phyloP scores from a whole-genome alignment of 139 green algal species.

The Haematococcus sp. region DNA sequence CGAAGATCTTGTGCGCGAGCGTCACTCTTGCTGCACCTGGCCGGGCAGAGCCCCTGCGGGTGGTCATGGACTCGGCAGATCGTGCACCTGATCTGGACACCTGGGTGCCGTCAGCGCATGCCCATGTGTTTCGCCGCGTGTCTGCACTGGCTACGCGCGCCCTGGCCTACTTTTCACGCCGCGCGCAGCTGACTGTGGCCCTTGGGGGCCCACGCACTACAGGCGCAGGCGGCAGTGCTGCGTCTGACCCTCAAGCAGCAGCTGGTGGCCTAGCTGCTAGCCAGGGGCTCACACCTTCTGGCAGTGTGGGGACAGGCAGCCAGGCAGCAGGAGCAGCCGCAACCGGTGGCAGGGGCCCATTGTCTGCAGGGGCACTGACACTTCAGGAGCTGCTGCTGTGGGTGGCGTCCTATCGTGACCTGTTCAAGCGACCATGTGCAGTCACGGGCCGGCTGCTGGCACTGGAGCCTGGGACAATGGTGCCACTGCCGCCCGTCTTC shows the following conservation, averaged over 20 bases:
- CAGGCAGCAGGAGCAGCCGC: too few species aligned
- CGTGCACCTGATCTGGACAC: conserved; percentile 23
- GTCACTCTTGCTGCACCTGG: conserved; percentile 30
- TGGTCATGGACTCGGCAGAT: conserved; percentile 29
- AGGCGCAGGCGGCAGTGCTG: too few species aligned
- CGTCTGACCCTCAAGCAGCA: too few species aligned
- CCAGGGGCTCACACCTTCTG: too few species aligned
- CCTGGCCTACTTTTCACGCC: conserved; percentile 28
- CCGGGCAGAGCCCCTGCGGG: conserved; percentile 25
- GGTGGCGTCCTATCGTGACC: conserved; percentile 48
- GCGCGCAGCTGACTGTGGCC: conserved; percentile 5
- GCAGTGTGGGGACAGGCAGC: too few species aligned
- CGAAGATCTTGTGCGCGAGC: conserved; percentile 30
- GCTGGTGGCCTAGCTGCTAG: too few species aligned
- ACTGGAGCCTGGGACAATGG: conserved; percentile 38
- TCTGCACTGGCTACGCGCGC: conserved; percentile 32
- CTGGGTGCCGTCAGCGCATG: conserved; percentile 12
- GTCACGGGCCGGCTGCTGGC: conserved; percentile 42
- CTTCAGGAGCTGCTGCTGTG: conserved; percentile 65
- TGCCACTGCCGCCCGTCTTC: conserved; percentile 45
- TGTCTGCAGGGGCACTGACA: neutral
- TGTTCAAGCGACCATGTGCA: conserved; percentile 48
- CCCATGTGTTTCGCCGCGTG: conserved; percentile 52
- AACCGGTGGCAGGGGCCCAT: too few species aligned
- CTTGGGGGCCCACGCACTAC: too few species aligned